Evolutionary conservation across 441 rosid species (phyloP).

Genomic region (Euphorbia schlechtendalii): DNA sequence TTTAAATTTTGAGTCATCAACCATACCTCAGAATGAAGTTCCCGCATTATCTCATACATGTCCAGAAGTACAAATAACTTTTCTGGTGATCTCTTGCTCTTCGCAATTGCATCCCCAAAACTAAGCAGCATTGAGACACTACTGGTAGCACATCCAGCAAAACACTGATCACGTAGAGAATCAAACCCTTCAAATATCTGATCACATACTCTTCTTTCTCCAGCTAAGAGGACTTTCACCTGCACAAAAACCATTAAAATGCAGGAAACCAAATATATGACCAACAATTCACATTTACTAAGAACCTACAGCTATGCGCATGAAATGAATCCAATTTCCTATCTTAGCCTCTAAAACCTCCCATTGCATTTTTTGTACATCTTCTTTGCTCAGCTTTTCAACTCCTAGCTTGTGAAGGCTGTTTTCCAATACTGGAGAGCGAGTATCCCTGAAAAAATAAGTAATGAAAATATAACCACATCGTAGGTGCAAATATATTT

Average conservation of each 20-base stretch:
- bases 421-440: constrained; percentile 74
- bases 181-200: constrained; percentile 85
- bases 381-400: constrained; percentile 92
- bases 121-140: constrained; percentile 92
- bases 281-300: neutral
- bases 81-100: constrained; percentile 97
- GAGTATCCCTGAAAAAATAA: constrained; percentile 61
- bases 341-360: constrained; percentile 97
- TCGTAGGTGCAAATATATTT: neutral
- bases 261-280: constrained; percentile 11
- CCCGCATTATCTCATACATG: constrained; percentile 98
- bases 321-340: constrained; percentile 97
- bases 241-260: constrained; percentile 32
- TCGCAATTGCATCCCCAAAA: constrained; percentile 98
- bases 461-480: neutral
- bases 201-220: constrained; percentile 89
- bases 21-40: constrained; percentile 88
- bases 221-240: constrained; percentile 91
- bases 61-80: constrained; percentile 94
- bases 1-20: neutral
- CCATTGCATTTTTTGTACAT: constrained; percentile 98
- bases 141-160: constrained; percentile 72
- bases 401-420: constrained; percentile 88
- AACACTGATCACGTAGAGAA: constrained; percentile 83
- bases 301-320: constrained; percentile 91